Conservation (phyloP, 1,284 basidiomycete genomes). For the Macrocystidia cucumis region DNA sequence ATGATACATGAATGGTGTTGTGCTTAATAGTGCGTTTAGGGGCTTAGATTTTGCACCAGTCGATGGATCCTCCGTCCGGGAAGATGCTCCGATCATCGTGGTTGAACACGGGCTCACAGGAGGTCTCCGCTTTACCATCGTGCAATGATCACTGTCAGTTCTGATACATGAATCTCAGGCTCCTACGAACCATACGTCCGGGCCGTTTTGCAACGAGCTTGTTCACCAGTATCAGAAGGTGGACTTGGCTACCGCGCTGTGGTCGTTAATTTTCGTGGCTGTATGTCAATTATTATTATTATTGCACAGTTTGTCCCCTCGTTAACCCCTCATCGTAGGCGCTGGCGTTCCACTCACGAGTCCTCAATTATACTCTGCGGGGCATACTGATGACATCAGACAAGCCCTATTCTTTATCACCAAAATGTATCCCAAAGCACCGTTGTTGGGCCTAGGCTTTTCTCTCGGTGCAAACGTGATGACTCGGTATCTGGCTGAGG, state of each 20-base stretch:
- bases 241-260: constrained; percentile 85
- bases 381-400: constrained; percentile 81
- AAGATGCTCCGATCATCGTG: constrained; percentile 75
- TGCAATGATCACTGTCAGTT: constrained; percentile 2
- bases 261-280: constrained; percentile 88
- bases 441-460: constrained; percentile 85
- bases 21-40: constrained; percentile 24
- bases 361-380: constrained; percentile 82
- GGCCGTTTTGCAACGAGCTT: constrained; percentile 68
- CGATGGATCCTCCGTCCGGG: constrained; percentile 40
- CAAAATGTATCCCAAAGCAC: constrained; percentile 70
- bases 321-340: constrained; percentile 32
- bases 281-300: constrained; percentile 32
- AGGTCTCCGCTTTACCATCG: constrained; percentile 32
- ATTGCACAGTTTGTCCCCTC: background rate
- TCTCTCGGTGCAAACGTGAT: constrained; percentile 92
- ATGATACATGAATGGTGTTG: constrained; percentile 1
- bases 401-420: constrained; percentile 77
- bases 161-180: constrained; percentile 31
- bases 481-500: constrained; percentile 87
- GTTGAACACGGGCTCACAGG: constrained; percentile 86
- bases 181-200: constrained; percentile 88
- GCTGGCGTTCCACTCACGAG: constrained; percentile 79
- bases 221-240: constrained; percentile 59
- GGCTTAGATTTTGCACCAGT: constrained; percentile 69